Evolutionary conservation across 345 rosid species (phyloP).

Genomic region (Acer yangbiense): DNA sequence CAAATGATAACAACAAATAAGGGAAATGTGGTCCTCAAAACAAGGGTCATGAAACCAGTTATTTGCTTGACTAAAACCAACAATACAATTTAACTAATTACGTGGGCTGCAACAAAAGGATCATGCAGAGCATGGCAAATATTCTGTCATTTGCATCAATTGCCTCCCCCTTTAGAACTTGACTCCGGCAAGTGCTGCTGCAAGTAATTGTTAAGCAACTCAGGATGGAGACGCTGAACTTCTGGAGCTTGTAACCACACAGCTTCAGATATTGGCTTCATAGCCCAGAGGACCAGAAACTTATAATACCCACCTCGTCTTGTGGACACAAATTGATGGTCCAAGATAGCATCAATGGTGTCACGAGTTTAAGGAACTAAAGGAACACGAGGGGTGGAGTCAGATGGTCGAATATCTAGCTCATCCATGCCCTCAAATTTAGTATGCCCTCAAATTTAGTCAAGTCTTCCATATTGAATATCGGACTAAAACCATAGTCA

Average conservation of each 20-base stretch:
- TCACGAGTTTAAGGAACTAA: neutral
- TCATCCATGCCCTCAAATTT: too few species aligned
- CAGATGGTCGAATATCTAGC: too few species aligned
- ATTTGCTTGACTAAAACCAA: too few species aligned
- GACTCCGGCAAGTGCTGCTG: neutral
- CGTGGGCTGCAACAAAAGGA: too few species aligned
- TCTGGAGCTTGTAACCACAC: neutral
- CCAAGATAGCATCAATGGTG: neutral
- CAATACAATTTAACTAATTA: too few species aligned
- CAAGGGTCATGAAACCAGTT: too few species aligned
- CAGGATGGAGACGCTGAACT: neutral
- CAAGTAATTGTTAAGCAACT: neutral
- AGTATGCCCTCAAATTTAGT: too few species aligned
- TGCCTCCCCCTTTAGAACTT: constrained; percentile 2
- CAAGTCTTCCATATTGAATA: neutral
- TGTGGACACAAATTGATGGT: neutral
- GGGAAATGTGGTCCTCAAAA: too few species aligned
- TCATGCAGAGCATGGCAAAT: too few species aligned
- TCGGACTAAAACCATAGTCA: neutral
- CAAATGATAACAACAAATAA: too few species aligned
- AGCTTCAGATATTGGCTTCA: neutral
- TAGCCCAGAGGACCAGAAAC: neutral
- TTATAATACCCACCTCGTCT: neutral
- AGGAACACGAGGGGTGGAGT: neutral
- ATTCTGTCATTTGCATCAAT: too few species aligned